phyloP scores from a whole-genome alignment of 352 stramenopile genomes.

The Globisporangium abappressorium region DNA sequence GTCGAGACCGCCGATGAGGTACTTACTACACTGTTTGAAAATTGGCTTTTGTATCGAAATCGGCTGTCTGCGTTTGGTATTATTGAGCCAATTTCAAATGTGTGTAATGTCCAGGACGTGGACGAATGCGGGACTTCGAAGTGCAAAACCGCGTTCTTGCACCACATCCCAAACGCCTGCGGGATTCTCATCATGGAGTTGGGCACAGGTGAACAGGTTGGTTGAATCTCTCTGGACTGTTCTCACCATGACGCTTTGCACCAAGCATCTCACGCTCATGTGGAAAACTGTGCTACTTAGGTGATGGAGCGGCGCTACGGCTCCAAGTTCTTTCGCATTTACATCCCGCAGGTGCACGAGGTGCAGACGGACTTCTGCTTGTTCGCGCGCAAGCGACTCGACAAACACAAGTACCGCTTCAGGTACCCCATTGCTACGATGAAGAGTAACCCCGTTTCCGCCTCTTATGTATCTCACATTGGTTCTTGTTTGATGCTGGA shows the following conservation, averaged over 20 bases:
- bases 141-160: slow-evolving; percentile 58
- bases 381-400: slow-evolving; percentile 65
- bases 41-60: background rate
- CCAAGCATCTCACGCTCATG: background rate
- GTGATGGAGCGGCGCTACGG: slow-evolving; percentile 56
- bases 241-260: background rate
- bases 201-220: slow-evolving; percentile 35
- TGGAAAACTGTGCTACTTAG: background rate
- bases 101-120: background rate
- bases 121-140: slow-evolving; percentile 34
- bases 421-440: slow-evolving; percentile 26
- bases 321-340: slow-evolving; percentile 71
- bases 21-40: background rate
- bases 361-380: slow-evolving; percentile 72
- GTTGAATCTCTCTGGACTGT: background rate
- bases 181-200: slow-evolving; percentile 78
- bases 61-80: background rate
- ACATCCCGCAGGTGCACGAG: slow-evolving; percentile 68
- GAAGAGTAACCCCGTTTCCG: background rate
- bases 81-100: background rate
- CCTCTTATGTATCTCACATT: background rate
- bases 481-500: background rate
- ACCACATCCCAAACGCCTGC: slow-evolving; percentile 44
- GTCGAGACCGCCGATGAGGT: slow-evolving; percentile 22
- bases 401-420: slow-evolving; percentile 81